These are phyloP conservation scores for Xerocomellus intermedius DNA, from an alignment of 768 basidiomycete genomes.

Conservation along the genomic window DNA sequence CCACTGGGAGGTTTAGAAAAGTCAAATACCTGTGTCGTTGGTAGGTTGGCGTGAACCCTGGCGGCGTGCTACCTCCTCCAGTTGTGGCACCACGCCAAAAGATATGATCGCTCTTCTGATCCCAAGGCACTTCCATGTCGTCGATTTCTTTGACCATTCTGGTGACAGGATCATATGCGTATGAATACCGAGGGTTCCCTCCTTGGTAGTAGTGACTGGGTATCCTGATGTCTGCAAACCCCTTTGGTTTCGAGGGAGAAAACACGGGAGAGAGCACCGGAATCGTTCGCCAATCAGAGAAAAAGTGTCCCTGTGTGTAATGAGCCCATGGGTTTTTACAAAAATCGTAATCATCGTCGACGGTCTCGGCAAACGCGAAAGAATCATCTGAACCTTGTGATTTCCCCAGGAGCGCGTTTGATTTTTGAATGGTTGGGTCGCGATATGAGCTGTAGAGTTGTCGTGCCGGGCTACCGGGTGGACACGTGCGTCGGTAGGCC, in stretches of 20 bases:
- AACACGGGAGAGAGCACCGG: slow-evolving; percentile 90
- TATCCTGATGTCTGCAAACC: slow-evolving; percentile 88
- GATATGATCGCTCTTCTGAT: slow-evolving; percentile 78
- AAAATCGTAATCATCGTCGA: slow-evolving; percentile 71
- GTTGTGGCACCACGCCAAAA: slow-evolving; percentile 98
- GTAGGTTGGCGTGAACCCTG: slow-evolving; percentile 78
- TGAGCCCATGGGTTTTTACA: slow-evolving; percentile 82
- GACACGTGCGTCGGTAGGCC: slow-evolving; percentile 88
- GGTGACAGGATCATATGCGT: slow-evolving; percentile 80
- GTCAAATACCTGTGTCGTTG: slow-evolving; percentile 74
- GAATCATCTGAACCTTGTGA: slow-evolving; percentile 43
- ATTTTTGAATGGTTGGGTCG: slow-evolving; percentile 35
- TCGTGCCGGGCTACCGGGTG: slow-evolving; percentile 74
- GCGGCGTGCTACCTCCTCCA: slow-evolving; percentile 86
- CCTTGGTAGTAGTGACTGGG: slow-evolving; percentile 97
- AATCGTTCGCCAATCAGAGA: slow-evolving; percentile 93
- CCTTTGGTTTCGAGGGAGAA: slow-evolving; percentile 83
- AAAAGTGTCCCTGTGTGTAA: slow-evolving; percentile 91
- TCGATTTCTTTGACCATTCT: slow-evolving; percentile 73
- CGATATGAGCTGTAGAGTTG: slow-evolving; percentile 80
- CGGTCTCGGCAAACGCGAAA: slow-evolving; percentile 60
- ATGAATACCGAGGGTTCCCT: slow-evolving; percentile 78
- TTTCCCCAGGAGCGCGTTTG: slow-evolving; percentile 29
- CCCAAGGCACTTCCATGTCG: slow-evolving; percentile 87
- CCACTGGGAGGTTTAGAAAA: slow-evolving; percentile 1